phyloP scores from a whole-genome alignment of 129 eudicot genomes.

The sunflower (Helianthus annuus) region DNA sequence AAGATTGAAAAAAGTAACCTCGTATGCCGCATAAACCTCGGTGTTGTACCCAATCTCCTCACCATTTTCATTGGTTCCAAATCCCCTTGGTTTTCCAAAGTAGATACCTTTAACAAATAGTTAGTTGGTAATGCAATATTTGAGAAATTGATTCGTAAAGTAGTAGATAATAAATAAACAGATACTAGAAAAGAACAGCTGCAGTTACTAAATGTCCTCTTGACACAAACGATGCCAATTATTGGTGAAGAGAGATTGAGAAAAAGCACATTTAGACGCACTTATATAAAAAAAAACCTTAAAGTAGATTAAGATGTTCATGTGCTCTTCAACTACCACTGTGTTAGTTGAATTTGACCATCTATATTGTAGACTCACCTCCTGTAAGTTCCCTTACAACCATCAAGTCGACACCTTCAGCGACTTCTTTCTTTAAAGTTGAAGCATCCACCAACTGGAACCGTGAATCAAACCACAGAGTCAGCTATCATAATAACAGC shows the following conservation, averaged over 20 bases:
- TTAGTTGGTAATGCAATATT: background rate
- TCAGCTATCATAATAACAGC: background rate
- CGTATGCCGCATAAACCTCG: constrained; percentile 80
- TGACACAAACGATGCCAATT: background rate
- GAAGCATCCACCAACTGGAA: constrained; percentile 86
- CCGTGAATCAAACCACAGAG: constrained; percentile 10
- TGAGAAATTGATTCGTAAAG: background rate
- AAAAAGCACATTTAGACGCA: background rate
- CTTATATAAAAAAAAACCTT: background rate
- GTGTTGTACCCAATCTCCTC: constrained; percentile 89
- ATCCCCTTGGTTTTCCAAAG: constrained; percentile 98
- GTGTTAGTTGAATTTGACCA: background rate
- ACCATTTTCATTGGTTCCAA: constrained; percentile 77
- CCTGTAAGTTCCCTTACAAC: constrained; percentile 98
- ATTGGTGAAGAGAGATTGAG: background rate
- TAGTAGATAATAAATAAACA: background rate
- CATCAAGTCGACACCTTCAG: constrained; percentile 98
- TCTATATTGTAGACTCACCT: constrained; percentile 49
- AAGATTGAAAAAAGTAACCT: constrained; percentile 46
- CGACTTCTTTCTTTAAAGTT: constrained; percentile 89
- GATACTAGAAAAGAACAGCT: background rate
- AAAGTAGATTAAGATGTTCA: background rate
- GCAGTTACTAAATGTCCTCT: background rate
- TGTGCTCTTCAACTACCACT: constrained; percentile 13
- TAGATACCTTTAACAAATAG: constrained; percentile 61